phyloP scores from a whole-genome alignment of 2,329 filamentous ascomycete genomes.

The Diaporthe destruens region DNA sequence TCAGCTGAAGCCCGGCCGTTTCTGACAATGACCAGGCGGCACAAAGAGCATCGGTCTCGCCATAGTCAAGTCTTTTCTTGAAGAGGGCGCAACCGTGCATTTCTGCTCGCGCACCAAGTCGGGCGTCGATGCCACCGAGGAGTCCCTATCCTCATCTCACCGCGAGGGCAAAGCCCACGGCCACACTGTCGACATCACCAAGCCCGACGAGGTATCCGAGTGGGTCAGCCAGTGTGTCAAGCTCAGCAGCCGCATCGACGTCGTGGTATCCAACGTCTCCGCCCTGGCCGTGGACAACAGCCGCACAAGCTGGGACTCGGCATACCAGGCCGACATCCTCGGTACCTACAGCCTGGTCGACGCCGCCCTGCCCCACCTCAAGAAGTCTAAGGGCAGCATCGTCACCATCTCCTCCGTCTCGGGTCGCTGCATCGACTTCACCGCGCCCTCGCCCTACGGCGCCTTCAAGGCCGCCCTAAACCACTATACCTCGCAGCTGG shows the following conservation, averaged over 20 bases:
- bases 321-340: conserved; percentile 52
- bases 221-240: conserved; percentile 40
- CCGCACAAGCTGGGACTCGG: conserved; percentile 45
- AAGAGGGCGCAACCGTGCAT: conserved; percentile 44
- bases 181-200: conserved; percentile 41
- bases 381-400: conserved; percentile 51
- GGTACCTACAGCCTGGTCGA: conserved; percentile 50
- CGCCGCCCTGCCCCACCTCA: conserved; percentile 50
- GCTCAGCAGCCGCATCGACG: conserved; percentile 41
- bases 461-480: conserved; percentile 53
- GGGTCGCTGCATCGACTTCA: conserved; percentile 53
- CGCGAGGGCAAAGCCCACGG: conserved; percentile 34
- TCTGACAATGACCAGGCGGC: conserved; percentile 37
- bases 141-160: conserved; percentile 24
- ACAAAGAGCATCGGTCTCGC: conserved; percentile 43
- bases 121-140: conserved; percentile 37
- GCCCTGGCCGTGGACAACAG: conserved; percentile 48
- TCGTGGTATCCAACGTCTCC: conserved; percentile 45
- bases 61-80: conserved; percentile 43
- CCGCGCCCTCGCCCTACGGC: conserved; percentile 52
- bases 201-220: conserved; percentile 36
- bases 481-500: conserved; percentile 53
- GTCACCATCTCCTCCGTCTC: conserved; percentile 52
- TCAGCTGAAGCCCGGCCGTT: not conserved
- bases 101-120: conserved; percentile 44